Conservation (phyloP, 169 alveolate species). For the Neospora caninum region DNA sequence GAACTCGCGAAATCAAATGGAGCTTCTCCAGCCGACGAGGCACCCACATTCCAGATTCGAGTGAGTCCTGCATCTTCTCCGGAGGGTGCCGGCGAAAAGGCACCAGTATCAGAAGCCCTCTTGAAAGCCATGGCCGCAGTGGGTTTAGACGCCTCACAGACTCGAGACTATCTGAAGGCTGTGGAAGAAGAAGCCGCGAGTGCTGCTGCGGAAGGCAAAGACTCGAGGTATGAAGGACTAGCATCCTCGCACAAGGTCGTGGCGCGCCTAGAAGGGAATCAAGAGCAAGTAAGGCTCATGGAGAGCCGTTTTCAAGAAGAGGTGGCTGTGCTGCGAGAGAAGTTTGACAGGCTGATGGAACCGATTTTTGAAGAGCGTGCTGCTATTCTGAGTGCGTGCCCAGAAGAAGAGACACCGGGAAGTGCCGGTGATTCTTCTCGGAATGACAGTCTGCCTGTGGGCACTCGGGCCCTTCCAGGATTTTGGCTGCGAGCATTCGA, state of each 20-base stretch:
- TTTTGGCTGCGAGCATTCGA: not conserved
- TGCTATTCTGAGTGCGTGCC: not conserved
- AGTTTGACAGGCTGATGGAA: constrained; percentile 20
- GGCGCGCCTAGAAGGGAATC: not conserved
- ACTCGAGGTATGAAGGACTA: not conserved
- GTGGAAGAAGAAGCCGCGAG: not conserved
- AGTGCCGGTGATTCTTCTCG: not conserved
- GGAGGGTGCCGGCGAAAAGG: not conserved
- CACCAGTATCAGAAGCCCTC: not conserved
- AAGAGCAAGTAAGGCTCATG: not conserved
- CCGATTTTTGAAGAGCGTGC: not conserved
- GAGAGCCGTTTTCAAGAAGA: not conserved
- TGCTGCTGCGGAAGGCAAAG: not conserved
- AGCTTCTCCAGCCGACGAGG: not conserved
- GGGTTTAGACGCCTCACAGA: not conserved
- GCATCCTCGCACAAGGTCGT: not conserved
- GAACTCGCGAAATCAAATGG: not conserved
- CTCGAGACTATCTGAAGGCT: not conserved
- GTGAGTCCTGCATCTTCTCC: not conserved
- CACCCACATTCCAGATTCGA: not conserved
- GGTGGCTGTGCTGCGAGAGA: constrained; percentile 6
- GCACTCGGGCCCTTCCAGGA: not conserved
- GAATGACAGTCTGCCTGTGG: not conserved
- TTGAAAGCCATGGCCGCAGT: not conserved
- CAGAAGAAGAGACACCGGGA: not conserved